Evolutionary conservation across 2,329 filamentous ascomycete species (phyloP).

Genomic region (Ophiostoma quercus): DNA sequence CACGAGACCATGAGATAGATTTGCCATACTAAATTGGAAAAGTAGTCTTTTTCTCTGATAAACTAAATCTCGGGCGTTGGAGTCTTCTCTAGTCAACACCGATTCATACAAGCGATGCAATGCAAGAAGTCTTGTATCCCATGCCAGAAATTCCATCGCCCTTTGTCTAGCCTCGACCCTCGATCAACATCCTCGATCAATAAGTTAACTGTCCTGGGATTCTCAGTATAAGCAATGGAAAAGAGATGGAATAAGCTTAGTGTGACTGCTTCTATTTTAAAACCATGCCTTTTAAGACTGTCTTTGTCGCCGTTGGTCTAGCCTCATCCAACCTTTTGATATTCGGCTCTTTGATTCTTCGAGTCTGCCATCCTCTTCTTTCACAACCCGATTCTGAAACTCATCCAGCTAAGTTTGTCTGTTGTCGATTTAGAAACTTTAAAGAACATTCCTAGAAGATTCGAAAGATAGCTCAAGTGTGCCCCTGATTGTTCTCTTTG

Average conservation of each 20-base stretch:
- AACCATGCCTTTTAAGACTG: background rate
- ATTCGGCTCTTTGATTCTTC: background rate
- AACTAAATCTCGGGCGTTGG: no score
- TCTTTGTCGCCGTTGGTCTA: background rate
- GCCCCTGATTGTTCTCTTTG: conserved; percentile 12
- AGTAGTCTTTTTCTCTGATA: no score
- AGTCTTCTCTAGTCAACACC: background rate
- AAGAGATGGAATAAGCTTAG: no score
- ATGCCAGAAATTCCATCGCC: background rate
- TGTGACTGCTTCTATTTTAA: background rate
- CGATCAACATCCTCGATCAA: no score
- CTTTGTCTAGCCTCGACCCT: no score
- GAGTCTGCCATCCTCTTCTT: background rate
- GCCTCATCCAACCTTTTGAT: background rate
- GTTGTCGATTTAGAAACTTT: background rate
- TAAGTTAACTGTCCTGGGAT: no score
- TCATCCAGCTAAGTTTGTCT: background rate
- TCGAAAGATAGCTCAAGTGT: background rate
- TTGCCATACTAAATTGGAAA: no score
- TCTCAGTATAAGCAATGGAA: background rate
- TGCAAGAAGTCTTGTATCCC: background rate
- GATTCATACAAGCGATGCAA: background rate
- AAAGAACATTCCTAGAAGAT: background rate
- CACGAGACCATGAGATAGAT: background rate
- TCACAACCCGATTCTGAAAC: background rate